phyloP scores from a whole-genome alignment of 2,329 filamentous ascomycete genomes.

The Beauveria medogensis region DNA sequence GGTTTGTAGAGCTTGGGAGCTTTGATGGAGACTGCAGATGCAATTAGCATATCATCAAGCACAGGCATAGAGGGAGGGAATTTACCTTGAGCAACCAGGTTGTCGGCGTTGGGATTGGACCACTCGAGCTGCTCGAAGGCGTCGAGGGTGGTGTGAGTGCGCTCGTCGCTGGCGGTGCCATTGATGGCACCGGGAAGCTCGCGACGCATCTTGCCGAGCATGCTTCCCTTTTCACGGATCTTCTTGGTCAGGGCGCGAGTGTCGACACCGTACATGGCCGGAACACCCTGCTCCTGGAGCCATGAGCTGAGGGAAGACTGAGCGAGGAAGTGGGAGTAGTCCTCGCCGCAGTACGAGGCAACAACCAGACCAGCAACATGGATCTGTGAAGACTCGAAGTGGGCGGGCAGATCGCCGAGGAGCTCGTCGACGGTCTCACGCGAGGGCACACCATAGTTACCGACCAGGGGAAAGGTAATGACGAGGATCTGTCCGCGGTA shows the following conservation, averaged over 20 bases:
- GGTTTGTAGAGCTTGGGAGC: conserved; percentile 80
- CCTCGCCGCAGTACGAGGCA: conserved; percentile 86
- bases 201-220: conserved; percentile 84
- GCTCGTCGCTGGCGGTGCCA: conserved; percentile 23
- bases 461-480: conserved; percentile 89
- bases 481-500: conserved; percentile 92
- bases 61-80: conserved; percentile 17
- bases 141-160: conserved; percentile 22
- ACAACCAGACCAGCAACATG: conserved; percentile 89
- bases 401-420: conserved; percentile 74
- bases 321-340: conserved; percentile 91
- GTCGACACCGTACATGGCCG: conserved; percentile 91
- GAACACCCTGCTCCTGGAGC: conserved; percentile 92
- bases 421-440: conserved; percentile 78
- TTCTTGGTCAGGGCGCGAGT: conserved; percentile 89
- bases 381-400: conserved; percentile 90
- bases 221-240: conserved; percentile 88
- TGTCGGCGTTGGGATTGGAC: conserved; percentile 86
- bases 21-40: conserved; percentile 71
- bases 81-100: conserved; percentile 91
- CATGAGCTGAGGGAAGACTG: conserved; percentile 84
- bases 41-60: conserved; percentile 30
- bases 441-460: conserved; percentile 95
- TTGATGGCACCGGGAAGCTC: conserved; percentile 44
- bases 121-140: conserved; percentile 77